Base-by-base conservation (phyloP, 2,329 filamentous ascomycete species). In the Ceratocystiopsis sp. region DNA sequence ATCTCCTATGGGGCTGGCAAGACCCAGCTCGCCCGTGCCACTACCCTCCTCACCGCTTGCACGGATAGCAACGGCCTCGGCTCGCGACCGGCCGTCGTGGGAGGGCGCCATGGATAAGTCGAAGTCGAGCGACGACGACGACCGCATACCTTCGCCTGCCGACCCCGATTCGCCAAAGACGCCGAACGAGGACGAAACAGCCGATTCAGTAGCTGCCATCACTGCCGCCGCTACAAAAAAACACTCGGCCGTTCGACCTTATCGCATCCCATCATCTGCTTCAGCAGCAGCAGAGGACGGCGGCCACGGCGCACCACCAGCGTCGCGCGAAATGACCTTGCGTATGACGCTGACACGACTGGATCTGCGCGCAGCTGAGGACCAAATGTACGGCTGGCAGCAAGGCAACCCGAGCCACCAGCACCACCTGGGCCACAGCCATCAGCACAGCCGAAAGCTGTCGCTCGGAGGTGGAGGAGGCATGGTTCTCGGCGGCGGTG, bases 261-360 rank as follows among this genome's bases (percentile, higher is more conserved):
- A 37, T 34, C 45, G 45, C 9, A 14, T 46, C 2, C 45, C 45
- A 9, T 45, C 53, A 35, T 15, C 29, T 25, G 18, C 16, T 49
- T 53, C 14, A 47, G 50, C 25, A 51, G 55, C 34, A 35, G 12
- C 34, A 15, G 33, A 16, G 6, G 14, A 12, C 10, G 18, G 19
- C 42, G 52, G 55, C 34, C 48, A 52, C 45, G 61, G 60, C 64
- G 12, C 70, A 74, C 40, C 67, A 6, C 62, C 72, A 2, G 63
- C 69, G 0, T 68, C 75, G 44, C 73, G 87, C 33, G 87, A 96
- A 59, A 95, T 95, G 87, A 96, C 91, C 3, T 63, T 96, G 40
- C 83, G 87, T 40, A 93, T 96, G 86, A 96, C 89, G 0, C 70
- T 96, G 43, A 96, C 91, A 4, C 71, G 87, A 39, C 84, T 86